phyloP scores from a whole-genome alignment of 129 eudicot genomes.

The Deinandra increscens region DNA sequence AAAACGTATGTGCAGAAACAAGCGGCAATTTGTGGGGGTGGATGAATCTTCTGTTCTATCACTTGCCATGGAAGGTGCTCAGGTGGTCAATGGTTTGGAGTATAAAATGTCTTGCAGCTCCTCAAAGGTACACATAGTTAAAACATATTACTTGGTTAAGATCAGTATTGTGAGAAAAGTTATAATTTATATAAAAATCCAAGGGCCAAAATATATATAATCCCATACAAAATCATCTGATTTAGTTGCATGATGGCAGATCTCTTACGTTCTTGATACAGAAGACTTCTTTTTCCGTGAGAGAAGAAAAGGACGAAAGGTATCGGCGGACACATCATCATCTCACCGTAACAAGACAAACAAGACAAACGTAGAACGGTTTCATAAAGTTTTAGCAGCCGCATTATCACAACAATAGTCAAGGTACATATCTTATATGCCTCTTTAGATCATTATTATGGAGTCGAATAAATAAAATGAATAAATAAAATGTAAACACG shows the following conservation, averaged over 20 bases:
- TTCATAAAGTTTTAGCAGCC: slow-evolving; percentile 55
- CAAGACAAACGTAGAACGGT: slow-evolving; percentile 49
- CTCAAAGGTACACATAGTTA: slow-evolving; percentile 53
- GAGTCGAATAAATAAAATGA: not conserved
- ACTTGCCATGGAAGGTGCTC: slow-evolving; percentile 62
- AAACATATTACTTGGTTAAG: not conserved
- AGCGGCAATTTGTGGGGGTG: slow-evolving; percentile 35
- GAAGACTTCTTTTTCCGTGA: slow-evolving; percentile 73
- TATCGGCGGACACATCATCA: slow-evolving; percentile 23
- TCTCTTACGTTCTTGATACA: slow-evolving; percentile 90
- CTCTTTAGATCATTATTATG: not conserved
- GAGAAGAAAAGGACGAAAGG: slow-evolving; percentile 44
- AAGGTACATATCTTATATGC: slow-evolving; percentile 19
- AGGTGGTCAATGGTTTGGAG: slow-evolving; percentile 71
- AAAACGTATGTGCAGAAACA: slow-evolving; percentile 55
- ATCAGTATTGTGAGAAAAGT: not conserved
- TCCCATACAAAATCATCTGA: not conserved
- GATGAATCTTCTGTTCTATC: slow-evolving; percentile 57
- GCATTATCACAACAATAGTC: slow-evolving; percentile 28
- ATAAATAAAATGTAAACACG: not conserved
- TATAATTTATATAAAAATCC: not conserved
- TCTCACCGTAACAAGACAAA: slow-evolving; percentile 19
- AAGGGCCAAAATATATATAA: not conserved
- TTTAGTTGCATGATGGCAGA: slow-evolving; percentile 45
- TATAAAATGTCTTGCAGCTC: slow-evolving; percentile 77